Evolutionary conservation across 148 eudicot genomes (phyloP).

Genomic region (Talinum fruticosum): DNA sequence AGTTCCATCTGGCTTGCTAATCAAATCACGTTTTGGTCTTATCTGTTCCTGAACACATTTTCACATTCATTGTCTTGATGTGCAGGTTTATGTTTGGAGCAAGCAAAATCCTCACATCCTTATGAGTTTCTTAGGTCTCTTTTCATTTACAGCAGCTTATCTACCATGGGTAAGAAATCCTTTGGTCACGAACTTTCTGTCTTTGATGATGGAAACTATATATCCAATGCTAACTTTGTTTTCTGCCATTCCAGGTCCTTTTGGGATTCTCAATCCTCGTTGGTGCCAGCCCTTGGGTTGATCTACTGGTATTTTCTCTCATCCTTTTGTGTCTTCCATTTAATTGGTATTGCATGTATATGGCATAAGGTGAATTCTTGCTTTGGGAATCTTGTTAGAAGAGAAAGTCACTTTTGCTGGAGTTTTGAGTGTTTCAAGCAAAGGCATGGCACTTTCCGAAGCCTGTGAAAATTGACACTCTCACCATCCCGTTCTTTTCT

Average conservation of each 20-base stretch:
- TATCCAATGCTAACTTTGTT: not conserved
- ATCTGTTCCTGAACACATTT: not conserved
- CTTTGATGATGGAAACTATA: not conserved
- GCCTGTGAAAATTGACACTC: no score
- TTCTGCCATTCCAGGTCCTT: constrained; percentile 58
- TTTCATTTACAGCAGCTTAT: constrained; percentile 95
- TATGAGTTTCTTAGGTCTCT: constrained; percentile 97
- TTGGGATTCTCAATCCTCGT: constrained; percentile 90
- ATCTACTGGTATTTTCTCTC: constrained; percentile 60
- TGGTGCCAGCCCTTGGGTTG: constrained; percentile 98
- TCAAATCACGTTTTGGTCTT: not conserved
- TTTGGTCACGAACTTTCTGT: not conserved
- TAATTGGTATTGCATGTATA: not conserved
- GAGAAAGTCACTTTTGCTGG: not conserved
- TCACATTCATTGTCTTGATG: constrained; percentile 6
- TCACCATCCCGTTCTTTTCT: no score
- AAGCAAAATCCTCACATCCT: constrained; percentile 96
- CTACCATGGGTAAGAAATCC: constrained; percentile 80
- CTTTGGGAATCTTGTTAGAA: not conserved
- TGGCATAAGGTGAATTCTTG: no score
- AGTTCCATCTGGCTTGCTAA: constrained; percentile 21
- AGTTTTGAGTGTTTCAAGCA: not conserved
- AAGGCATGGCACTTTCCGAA: not conserved
- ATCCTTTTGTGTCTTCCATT: not conserved
- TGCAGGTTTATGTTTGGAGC: constrained; percentile 98